Conservation (phyloP, 306 rosid genomes). For the Ammopiptanthus mongolicus region DNA sequence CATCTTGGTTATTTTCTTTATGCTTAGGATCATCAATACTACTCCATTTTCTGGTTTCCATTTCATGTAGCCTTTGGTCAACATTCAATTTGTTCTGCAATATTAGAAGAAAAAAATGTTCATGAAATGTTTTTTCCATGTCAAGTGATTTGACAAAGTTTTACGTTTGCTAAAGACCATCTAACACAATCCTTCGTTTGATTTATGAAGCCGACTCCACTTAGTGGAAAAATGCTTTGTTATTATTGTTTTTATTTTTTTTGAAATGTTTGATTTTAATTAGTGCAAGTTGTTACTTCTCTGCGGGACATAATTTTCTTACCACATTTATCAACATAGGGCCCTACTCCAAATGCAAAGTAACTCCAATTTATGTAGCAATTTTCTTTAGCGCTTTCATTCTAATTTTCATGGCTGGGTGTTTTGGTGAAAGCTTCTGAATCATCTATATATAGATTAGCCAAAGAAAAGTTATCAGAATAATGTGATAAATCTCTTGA, state of each 20-base stretch:
- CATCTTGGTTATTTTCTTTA: too few relatives aligned
- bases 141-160: too few relatives aligned
- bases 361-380: conserved; percentile 47
- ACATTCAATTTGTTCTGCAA: conserved; percentile 33
- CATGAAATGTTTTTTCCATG: too few relatives aligned
- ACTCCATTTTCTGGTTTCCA: background rate
- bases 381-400: conserved; percentile 36
- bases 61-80: conserved; percentile 18
- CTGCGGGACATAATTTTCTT: background rate
- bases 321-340: conserved; percentile 25
- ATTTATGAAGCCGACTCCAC: too few relatives aligned
- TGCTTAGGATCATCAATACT: conserved; percentile 4
- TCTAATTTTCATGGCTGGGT: conserved; percentile 32
- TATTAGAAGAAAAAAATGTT: background rate
- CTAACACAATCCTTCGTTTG: too few relatives aligned
- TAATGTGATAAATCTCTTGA: background rate
- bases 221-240: too few relatives aligned
- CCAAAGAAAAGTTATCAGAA: conserved; percentile 15
- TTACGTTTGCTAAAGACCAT: background rate
- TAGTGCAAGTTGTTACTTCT: background rate
- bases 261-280: background rate
- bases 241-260: background rate
- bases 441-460: conserved; percentile 45
- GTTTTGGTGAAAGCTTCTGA: conserved; percentile 42
- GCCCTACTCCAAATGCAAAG: conserved; percentile 38